phyloP scores from a whole-genome alignment of 2,329 filamentous ascomycete genomes.

The Diplodia sapinea region DNA sequence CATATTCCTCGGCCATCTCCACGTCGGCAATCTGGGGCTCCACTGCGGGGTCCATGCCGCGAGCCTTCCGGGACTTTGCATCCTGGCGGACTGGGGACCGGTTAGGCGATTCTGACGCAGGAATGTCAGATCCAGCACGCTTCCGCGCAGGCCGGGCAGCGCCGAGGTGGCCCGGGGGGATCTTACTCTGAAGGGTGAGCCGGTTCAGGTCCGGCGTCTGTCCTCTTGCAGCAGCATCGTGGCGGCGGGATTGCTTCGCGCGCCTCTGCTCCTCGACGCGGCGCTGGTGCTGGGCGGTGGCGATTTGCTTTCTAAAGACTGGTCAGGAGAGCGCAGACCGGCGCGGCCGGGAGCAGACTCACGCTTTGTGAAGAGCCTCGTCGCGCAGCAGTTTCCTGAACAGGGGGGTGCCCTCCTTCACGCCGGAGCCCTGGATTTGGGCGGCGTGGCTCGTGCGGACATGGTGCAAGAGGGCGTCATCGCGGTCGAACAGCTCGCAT shows the following conservation, averaged over 20 bases:
- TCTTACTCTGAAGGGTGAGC: constrained; percentile 37
- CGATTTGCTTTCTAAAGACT: constrained; percentile 6
- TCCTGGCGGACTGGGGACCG: constrained; percentile 31
- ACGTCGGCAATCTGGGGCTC: constrained; percentile 21
- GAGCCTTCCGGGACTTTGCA: constrained; percentile 32
- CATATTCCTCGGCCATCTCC: constrained; percentile 17
- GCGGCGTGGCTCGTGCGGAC: constrained; percentile 39
- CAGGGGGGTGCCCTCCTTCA: constrained; percentile 32
- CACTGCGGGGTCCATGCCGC: neutral
- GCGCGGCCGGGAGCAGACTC: constrained; percentile 34
- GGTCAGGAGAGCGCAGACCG: constrained; percentile 14
- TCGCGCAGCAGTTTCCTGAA: constrained; percentile 39
- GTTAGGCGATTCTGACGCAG: constrained; percentile 24
- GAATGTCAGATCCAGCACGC: constrained; percentile 28
- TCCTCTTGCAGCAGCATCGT: constrained; percentile 32
- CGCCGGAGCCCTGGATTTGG: constrained; percentile 35
- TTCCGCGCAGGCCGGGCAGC: constrained; percentile 10
- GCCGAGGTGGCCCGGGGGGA: neutral
- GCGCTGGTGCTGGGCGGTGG: constrained; percentile 29
- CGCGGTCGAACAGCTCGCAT: constrained; percentile 40
- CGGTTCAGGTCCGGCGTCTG: constrained; percentile 42
- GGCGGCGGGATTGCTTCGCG: constrained; percentile 37
- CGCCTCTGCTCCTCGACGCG: constrained; percentile 33
- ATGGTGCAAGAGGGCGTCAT: constrained; percentile 40
- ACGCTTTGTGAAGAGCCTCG: constrained; percentile 37